Evolutionary conservation across 768 basidiomycete genomes (phyloP).

Genomic region (Mycena capillaripes): DNA sequence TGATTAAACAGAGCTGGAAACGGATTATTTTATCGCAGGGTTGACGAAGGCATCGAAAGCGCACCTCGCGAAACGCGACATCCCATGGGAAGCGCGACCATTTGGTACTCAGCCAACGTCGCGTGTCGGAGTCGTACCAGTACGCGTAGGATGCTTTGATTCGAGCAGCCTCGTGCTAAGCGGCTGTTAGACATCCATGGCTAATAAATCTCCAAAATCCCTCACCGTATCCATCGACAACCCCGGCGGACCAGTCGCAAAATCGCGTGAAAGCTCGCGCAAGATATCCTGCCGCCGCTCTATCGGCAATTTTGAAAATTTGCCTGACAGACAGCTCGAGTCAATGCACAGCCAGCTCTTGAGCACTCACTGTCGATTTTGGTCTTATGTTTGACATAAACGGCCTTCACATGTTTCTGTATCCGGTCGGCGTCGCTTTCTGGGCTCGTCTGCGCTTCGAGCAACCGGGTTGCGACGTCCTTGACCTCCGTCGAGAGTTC

Average conservation of each 20-base stretch:
- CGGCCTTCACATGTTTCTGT: conserved; percentile 54
- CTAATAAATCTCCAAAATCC: neutral
- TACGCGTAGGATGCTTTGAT: conserved; percentile 74
- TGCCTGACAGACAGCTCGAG: conserved; percentile 37
- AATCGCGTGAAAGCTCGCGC: conserved; percentile 61
- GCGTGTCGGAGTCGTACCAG: conserved; percentile 47
- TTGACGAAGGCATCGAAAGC: conserved; percentile 29
- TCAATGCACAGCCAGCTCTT: conserved; percentile 18
- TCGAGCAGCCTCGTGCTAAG: conserved; percentile 46
- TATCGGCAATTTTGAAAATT: conserved; percentile 56
- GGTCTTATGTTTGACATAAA: conserved; percentile 47
- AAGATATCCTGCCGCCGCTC: conserved; percentile 66
- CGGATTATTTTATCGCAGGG: neutral
- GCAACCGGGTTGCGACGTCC: conserved; percentile 39
- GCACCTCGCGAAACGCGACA: conserved; percentile 67
- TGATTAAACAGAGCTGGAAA: conserved; percentile 53
- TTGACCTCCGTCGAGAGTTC: conserved; percentile 41
- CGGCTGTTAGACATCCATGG: neutral
- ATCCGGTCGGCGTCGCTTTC: conserved; percentile 54
- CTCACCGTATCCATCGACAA: conserved; percentile 45
- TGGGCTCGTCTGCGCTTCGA: conserved; percentile 39
- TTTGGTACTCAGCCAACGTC: conserved; percentile 21
- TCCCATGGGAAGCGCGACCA: conserved; percentile 60
- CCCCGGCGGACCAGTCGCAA: conserved; percentile 45
- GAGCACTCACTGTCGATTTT: conserved; percentile 37